Percentiles rank a stretch among this genome's conserved stretches.
Conservation (phyloP, 1,284 basidiomycete genomes). For the Farysia itapuensis region DNA sequence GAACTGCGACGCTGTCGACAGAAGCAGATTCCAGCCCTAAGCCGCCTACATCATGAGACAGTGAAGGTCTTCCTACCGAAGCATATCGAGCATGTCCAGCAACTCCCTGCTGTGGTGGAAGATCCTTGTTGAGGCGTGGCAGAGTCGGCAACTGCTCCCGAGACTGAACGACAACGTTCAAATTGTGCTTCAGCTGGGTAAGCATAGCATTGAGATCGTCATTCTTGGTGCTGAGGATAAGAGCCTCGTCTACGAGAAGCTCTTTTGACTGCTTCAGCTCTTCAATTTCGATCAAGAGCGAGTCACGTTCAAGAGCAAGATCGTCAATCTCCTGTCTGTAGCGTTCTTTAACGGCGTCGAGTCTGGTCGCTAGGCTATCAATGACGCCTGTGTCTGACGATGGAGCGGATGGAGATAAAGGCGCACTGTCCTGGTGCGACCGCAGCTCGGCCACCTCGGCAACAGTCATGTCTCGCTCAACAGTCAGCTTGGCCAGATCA, state of each 20-base stretch:
- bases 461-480: constrained; percentile 84
- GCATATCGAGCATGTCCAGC: constrained; percentile 18
- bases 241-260: constrained; percentile 84
- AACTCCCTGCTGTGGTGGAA: constrained; percentile 1
- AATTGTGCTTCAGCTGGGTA: constrained; percentile 63
- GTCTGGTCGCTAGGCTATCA: constrained; percentile 77
- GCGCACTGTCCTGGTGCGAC: constrained; percentile 66
- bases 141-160: constrained; percentile 21
- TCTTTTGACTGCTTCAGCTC: constrained; percentile 86
- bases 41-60: constrained; percentile 25
- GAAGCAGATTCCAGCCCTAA: constrained; percentile 24
- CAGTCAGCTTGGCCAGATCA: constrained; percentile 81
- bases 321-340: constrained; percentile 84
- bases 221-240: constrained; percentile 84
- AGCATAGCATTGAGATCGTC: constrained; percentile 86
- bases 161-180: constrained; percentile 31
- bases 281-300: constrained; percentile 75
- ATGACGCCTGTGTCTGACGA: constrained; percentile 63
- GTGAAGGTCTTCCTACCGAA: constrained; percentile 21
- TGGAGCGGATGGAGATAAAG: constrained; percentile 1
- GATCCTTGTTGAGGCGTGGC: constrained; percentile 10
- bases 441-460: constrained; percentile 91
- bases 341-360: constrained; percentile 83
- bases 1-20: constrained; percentile 57
- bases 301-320: constrained; percentile 78